Percentiles rank a stretch among this genome's conserved stretches.
These are phyloP conservation scores for Fibroporia radiculosa DNA, from an alignment of 768 basidiomycete species.

Conservation along the genomic window DNA sequence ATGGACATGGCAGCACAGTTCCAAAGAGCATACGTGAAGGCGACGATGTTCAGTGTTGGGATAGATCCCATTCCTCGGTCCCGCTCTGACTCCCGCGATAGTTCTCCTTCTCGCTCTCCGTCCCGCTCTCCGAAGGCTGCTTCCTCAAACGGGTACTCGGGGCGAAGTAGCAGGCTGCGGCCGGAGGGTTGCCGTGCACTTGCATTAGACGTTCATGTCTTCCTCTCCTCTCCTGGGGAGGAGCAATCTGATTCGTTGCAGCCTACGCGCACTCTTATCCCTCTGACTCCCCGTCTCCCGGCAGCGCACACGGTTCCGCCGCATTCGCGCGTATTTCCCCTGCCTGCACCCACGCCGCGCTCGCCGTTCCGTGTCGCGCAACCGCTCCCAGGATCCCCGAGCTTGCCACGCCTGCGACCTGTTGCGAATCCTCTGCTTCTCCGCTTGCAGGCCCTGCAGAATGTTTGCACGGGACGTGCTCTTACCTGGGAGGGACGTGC, in stretches of 20 bases:
- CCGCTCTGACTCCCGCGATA: slow-evolving; percentile 14
- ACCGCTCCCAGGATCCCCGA: slow-evolving; percentile 11
- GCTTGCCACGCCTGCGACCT: slow-evolving; percentile 43
- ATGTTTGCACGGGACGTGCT: slow-evolving; percentile 28
- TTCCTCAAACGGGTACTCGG: slow-evolving; percentile 3
- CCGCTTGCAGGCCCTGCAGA: slow-evolving; percentile 54
- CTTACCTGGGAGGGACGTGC: slow-evolving; percentile 32
- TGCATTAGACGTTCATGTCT: slow-evolving; percentile 34
- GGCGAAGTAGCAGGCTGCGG: slow-evolving; percentile 18
- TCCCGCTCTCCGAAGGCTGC: slow-evolving; percentile 10
- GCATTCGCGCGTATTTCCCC: slow-evolving; percentile 17
- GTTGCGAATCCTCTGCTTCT: slow-evolving; percentile 55
- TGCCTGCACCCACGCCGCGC: slow-evolving; percentile 32
- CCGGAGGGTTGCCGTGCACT: slow-evolving; percentile 38
- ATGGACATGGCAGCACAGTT: slow-evolving; percentile 48
- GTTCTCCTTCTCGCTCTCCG: slow-evolving; percentile 13
- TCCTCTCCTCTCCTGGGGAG: slow-evolving; percentile 21
- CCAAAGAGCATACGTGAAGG: slow-evolving; percentile 50
- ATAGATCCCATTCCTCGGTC: slow-evolving; percentile 14
- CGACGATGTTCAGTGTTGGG: slow-evolving; percentile 40
- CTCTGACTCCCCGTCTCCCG: slow-evolving; percentile 20
- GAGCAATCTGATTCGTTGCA: neutral
- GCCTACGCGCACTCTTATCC: slow-evolving; percentile 15
- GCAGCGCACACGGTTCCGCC: slow-evolving; percentile 26
- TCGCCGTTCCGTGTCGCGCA: slow-evolving; percentile 34